Conservation (phyloP, 75 land plant genomes). For the Cunninghamia lanceolata region DNA sequence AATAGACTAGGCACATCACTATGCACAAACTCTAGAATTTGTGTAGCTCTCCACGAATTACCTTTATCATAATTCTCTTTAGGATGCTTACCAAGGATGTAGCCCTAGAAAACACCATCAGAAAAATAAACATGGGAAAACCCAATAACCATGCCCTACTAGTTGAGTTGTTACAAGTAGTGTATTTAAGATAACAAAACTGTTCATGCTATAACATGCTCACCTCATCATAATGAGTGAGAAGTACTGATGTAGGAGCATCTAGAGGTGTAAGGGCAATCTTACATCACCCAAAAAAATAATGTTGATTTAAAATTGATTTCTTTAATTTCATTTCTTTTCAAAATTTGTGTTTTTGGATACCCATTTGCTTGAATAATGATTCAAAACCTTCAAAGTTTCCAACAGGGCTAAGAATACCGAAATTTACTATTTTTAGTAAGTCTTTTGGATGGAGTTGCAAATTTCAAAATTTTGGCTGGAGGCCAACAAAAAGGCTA, state of each 20-base stretch:
- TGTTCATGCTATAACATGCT: neutral
- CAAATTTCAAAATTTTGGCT: no score
- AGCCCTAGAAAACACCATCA: neutral
- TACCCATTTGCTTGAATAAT: no score
- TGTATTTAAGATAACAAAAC: neutral
- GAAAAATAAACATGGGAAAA: neutral
- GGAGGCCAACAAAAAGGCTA: no score
- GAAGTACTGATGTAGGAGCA: neutral
- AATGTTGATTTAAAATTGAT: no score
- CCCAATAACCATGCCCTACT: neutral
- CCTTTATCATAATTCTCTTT: neutral
- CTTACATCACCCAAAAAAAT: no score
- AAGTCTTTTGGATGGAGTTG: no score
- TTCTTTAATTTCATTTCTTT: no score
- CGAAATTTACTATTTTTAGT: no score
- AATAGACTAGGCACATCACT: neutral
- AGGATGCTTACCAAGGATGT: neutral
- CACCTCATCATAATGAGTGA: neutral
- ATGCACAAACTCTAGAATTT: neutral
- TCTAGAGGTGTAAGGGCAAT: no score
- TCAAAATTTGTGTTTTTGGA: no score
- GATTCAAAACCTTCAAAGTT: no score
- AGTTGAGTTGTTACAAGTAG: neutral
- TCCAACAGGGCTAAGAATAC: no score
- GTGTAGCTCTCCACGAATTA: neutral